Evolutionary conservation across 2,329 filamentous ascomycete genomes (phyloP).

Genomic region (Aspergillus sp.): DNA sequence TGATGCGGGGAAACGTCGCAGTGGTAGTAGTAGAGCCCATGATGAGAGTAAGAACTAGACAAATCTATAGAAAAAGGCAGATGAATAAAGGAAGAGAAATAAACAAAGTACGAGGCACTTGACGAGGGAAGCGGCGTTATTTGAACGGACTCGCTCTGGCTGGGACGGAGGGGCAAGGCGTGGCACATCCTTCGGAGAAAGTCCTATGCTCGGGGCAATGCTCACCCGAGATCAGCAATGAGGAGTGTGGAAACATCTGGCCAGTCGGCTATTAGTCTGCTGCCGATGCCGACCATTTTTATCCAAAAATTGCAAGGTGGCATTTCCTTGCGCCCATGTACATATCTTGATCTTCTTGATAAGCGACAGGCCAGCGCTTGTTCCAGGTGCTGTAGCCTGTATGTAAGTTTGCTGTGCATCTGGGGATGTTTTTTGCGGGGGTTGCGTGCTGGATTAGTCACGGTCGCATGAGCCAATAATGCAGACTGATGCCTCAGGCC

Average conservation of each 20-base stretch:
- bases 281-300: neutral
- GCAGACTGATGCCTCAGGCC: conserved; percentile 16
- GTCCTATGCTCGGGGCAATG: conserved; percentile 34
- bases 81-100: conserved; percentile 14
- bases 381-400: neutral
- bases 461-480: neutral
- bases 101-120: conserved; percentile 18
- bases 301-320: neutral
- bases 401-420: neutral
- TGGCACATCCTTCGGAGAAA: conserved; percentile 15
- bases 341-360: neutral
- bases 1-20: conserved; percentile 48
- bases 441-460: conserved; percentile 3
- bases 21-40: conserved; percentile 36
- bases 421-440: conserved; percentile 15
- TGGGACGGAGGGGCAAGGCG: conserved; percentile 11
- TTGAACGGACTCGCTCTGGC: conserved; percentile 20
- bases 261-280: conserved; percentile 7
- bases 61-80: neutral
- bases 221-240: conserved; percentile 31
- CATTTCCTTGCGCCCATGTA: neutral
- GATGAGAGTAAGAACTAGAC: conserved; percentile 17
- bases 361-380: neutral
- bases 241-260: neutral
- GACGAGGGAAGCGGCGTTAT: conserved; percentile 21